Percentiles rank a stretch among this genome's conserved stretches.
Conservation (phyloP, 805 yeast species). For the Starmera quercuum region DNA sequence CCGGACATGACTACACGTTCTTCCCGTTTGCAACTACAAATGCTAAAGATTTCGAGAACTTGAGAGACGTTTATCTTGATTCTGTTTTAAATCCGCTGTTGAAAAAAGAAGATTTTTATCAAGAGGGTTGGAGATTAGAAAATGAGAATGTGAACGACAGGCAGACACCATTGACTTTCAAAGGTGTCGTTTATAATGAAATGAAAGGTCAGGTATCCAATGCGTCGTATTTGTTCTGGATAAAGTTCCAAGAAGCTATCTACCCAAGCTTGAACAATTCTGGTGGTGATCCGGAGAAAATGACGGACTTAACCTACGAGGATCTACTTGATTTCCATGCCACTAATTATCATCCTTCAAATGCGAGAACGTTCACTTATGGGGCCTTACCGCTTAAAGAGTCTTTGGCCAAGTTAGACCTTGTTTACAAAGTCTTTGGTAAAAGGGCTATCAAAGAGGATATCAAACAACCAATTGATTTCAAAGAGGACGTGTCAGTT, state of each 20-base stretch:
- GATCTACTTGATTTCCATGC: conserved; percentile 75
- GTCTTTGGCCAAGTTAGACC: conserved; percentile 51
- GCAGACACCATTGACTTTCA: conserved; percentile 57
- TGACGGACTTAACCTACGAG: conserved; percentile 66
- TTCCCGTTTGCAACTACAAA: conserved; percentile 97
- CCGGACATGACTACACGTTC: conserved; percentile 93
- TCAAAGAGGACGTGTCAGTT: conserved; percentile 27
- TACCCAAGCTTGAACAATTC: conserved; percentile 84
- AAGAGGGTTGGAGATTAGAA: conserved; percentile 98
- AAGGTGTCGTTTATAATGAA: conserved; percentile 96
- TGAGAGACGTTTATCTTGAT: conserved; percentile 83
- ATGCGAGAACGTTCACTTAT: conserved; percentile 79
- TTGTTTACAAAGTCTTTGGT: conserved; percentile 46
- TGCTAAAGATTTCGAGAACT: conserved; percentile 66
- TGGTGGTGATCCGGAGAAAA: conserved; percentile 87
- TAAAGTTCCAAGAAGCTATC: conserved; percentile 71
- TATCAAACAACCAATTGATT: conserved; percentile 19
- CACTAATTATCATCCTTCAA: conserved; percentile 80
- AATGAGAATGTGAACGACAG: conserved; percentile 52
- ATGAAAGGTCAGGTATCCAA: conserved; percentile 97
- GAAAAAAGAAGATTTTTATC: conserved; percentile 73
- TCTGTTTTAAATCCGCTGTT: conserved; percentile 79
- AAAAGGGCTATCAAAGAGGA: conserved; percentile 31
- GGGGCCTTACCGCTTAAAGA: conserved; percentile 64
- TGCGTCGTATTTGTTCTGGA: conserved; percentile 79